A percentile compares a stretch with the other conserved stretches of the same genome.
These are phyloP conservation scores for Barbarea vulgaris DNA, from an alignment of 345 rosid genomes.

Conservation along the genomic window DNA sequence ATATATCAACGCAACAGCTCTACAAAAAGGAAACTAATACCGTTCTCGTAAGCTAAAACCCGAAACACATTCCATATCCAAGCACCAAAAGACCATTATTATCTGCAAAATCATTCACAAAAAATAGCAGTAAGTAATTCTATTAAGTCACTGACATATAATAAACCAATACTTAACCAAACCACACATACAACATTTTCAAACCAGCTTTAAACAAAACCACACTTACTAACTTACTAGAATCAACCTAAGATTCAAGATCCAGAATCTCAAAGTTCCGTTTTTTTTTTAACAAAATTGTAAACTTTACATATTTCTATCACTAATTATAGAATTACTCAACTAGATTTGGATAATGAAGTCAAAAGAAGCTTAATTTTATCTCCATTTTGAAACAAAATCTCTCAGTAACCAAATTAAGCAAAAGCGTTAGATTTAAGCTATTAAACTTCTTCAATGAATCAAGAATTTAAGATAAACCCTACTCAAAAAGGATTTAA, in stretches of 20 bases:
- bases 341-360: slow-evolving; percentile 29
- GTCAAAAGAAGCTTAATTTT: slow-evolving; percentile 30
- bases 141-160: neutral
- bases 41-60: slow-evolving; percentile 36
- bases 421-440: slow-evolving; percentile 33
- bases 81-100: slow-evolving; percentile 41
- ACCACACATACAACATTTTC: slow-evolving; percentile 32
- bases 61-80: slow-evolving; percentile 34
- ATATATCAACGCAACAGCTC: slow-evolving; percentile 32
- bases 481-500: slow-evolving; percentile 1
- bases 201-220: slow-evolving; percentile 6
- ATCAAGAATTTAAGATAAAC: slow-evolving; percentile 2
- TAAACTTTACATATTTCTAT: slow-evolving; percentile 22
- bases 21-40: slow-evolving; percentile 44
- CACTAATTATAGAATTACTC: slow-evolving; percentile 13
- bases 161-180: slow-evolving; percentile 27
- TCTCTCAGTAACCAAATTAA: slow-evolving; percentile 27
- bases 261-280: slow-evolving; percentile 16
- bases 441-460: slow-evolving; percentile 23
- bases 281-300: slow-evolving; percentile 2
- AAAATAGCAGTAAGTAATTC: slow-evolving; percentile 17
- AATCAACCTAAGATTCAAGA: slow-evolving; percentile 12
- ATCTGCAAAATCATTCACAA: slow-evolving; percentile 53
- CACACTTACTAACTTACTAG: neutral
- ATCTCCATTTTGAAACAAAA: slow-evolving; percentile 25